Base-by-base conservation (phyloP, 495 filamentous ascomycete species). In the Aspergillus diversus region DNA sequence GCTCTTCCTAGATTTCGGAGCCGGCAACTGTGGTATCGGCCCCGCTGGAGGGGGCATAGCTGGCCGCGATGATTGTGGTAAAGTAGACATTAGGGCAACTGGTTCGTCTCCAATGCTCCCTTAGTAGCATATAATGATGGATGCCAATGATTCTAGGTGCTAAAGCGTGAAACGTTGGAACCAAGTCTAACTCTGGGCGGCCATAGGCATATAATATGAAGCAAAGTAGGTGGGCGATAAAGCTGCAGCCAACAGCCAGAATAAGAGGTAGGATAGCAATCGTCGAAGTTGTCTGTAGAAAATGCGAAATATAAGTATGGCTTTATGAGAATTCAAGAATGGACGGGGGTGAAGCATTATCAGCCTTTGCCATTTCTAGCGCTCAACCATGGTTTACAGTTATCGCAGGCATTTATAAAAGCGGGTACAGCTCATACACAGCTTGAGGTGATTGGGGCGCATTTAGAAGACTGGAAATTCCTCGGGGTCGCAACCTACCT, bases 1-100 rank as follows among this genome's bases (percentile, higher is more conserved):
- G 69, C 82, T 89, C 66, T 87, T 91, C 54, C 90, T 83, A 9
- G 88, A 83, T 75, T 92, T 93, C n/a, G 82, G 75, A 21, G 86
- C 76, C 9, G 92, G 88, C 37, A 93, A 79, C 4, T 89, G 84
- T 5, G 91, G 89, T 46, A 93, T 78, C 50, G 89, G 79, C 13
- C 83, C 81, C 8, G 84, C 83, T 46, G 90, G 87, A 27, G 90
- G 87, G 61, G 83, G 86, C 61, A 86, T 79, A 13, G 85, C 78
- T 42, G 85, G 82, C 70, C 85, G 84, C 33, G 86, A 79, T 17
- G 87, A 82, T 73, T 83, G 82, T n/a, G 90, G 89, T 55, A 92
- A 75, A 15, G 76, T 63, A 47, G 79, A 77, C 66, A 86, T 81
- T 31, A 84, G n/a, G 37, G 16, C 49, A 21, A 46, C 34, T 13